Percentiles rank a stretch among this genome's conserved stretches.
Evolutionary conservation across 495 filamentous ascomycete genomes (phyloP).

Genomic region (Annulohypoxylon moriforme): DNA sequence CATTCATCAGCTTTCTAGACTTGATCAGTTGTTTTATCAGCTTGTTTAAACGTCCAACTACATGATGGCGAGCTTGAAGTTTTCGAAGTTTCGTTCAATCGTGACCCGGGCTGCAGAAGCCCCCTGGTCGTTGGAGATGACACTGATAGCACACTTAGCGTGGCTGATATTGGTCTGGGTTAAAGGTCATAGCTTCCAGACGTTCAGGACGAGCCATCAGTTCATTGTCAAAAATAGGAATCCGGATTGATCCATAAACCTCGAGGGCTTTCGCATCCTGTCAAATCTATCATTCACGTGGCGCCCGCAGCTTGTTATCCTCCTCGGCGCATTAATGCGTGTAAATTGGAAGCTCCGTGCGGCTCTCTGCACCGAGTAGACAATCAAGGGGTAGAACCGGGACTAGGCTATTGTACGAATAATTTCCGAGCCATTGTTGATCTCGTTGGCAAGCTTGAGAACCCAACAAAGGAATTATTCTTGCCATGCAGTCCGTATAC

Average conservation of each 20-base stretch:
- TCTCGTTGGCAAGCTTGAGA: conserved; percentile 6
- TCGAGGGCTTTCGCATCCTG: neutral
- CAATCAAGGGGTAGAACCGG: conserved; percentile 22
- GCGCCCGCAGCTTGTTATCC: conserved; percentile 30
- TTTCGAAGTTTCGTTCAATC: conserved; percentile 19
- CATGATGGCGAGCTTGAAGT: neutral
- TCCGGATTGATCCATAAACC: conserved; percentile 7
- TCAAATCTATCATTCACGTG: conserved; percentile 23
- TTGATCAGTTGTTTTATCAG: neutral
- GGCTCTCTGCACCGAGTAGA: conserved; percentile 20
- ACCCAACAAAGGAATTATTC: neutral
- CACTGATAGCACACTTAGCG: conserved; percentile 19
- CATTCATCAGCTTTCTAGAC: conserved; percentile 6
- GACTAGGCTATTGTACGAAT: conserved; percentile 28
- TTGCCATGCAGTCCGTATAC: neutral
- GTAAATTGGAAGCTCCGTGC: conserved; percentile 40
- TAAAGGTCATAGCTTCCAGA: conserved; percentile 3
- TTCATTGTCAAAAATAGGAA: conserved; percentile 14
- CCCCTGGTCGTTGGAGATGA: conserved; percentile 16
- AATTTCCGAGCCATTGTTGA: conserved; percentile 32
- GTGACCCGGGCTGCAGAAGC: conserved; percentile 2
- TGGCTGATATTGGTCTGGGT: conserved; percentile 34
- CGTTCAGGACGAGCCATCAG: neutral
- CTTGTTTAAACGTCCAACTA: conserved; percentile 1
- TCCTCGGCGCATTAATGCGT: conserved; percentile 36